Evolutionary conservation across 2,329 filamentous ascomycete species (phyloP).

Genomic region (Penicillium rolfsii): DNA sequence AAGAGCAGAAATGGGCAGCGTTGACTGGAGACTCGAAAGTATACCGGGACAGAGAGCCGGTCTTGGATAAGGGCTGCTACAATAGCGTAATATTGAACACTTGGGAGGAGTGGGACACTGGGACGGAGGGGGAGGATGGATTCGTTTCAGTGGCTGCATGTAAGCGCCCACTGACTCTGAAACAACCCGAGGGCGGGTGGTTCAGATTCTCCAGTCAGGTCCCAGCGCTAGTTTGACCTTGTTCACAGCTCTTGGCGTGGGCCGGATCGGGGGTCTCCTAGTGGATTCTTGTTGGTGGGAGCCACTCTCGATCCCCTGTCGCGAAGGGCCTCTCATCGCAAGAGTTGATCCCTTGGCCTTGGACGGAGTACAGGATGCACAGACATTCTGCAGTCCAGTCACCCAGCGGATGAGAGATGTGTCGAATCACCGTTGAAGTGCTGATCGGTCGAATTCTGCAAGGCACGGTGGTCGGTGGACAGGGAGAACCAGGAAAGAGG

Average conservation of each 20-base stretch:
- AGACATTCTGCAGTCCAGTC: conserved; percentile 25
- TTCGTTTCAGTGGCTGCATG: conserved; percentile 22
- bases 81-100: background rate
- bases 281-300: conserved; percentile 8
- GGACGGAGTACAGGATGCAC: conserved; percentile 6
- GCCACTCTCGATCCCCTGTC: conserved; percentile 4
- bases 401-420: conserved; percentile 12
- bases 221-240: conserved; percentile 42
- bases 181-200: conserved; percentile 39
- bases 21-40: background rate
- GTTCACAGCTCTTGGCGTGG: conserved; percentile 25
- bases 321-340: conserved; percentile 12
- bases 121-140: conserved; percentile 1
- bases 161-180: conserved; percentile 41
- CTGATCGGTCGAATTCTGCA: conserved; percentile 8
- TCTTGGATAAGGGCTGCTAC: background rate
- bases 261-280: conserved; percentile 3
- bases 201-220: conserved; percentile 32
- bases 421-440: conserved; percentile 18
- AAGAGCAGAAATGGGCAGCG: conserved; percentile 14
- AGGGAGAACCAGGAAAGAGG: background rate
- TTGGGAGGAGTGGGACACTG: background rate
- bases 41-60: background rate
- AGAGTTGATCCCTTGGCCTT: conserved; percentile 18
- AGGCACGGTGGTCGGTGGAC: background rate